Base-by-base conservation (phyloP, 257 asterid species). In the Marsdenia floribunda region DNA sequence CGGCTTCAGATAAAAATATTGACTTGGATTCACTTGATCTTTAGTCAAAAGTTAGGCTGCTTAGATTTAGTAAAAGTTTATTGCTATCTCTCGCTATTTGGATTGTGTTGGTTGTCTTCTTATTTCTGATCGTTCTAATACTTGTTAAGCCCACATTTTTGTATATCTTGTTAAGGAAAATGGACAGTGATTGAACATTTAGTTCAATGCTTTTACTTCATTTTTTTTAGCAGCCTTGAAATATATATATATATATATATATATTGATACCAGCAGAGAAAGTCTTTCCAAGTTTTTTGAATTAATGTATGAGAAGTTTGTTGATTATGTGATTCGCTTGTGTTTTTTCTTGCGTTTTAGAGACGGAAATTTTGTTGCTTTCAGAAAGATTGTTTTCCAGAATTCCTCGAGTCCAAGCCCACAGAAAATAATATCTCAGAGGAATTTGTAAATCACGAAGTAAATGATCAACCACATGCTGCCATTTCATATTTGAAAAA, bases 281-380 rank as follows among this genome's bases (percentile, higher is more conserved):
- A 63, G 18, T 21, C 63, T 3, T n/a, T n/a, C n/a, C 1, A 42
- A 63, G 19, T 22, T 24, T 14, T 61, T 14, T 61, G 21, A 13
- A 15, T 5, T 49, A 5, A 50, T 52, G 6, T 52, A 50, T 70
- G 18, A 70, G 18, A 52, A 29, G 42, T 15, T 13, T 3, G 46
- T 10, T 21, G 18, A 63, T 29, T 55, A 26, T 24, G 37, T 70
- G 73, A 53, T 26, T 29, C 46, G 24, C 59, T 70, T 38, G 0
- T 52, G 74, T 29, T 55, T 50, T 69, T 50, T 37, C 47, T 72
- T 77, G 21, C 42, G 22, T 80, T 80, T 73, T 73, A 87, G 92
- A 86, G 85, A 79, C 66, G 87, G 88, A 86, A 82, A 82, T 64
- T 89, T 78, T 82, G 73, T 42, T 89, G 96, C 88, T 87, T 90